A percentile compares a stretch with the other conserved stretches of the same genome.
These are phyloP conservation scores for Marchantia paleacea DNA, from an alignment of 225 moss, liverwort and hornwort species.

Conservation along the genomic window DNA sequence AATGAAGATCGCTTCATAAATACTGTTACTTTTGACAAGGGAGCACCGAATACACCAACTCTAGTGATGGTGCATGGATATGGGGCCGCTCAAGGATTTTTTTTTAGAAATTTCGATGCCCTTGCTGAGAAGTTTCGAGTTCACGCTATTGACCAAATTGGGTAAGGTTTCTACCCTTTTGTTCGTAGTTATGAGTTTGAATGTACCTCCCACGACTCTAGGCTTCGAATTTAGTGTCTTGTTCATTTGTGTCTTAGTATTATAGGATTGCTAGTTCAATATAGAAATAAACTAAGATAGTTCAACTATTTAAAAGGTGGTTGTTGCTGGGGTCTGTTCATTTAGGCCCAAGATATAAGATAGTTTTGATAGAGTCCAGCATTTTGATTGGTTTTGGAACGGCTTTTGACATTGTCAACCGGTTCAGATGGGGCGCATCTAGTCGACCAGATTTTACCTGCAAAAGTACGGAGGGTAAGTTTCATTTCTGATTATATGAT, in stretches of 20 bases:
- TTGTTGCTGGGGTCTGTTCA: too few species aligned
- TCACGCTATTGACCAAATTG: constrained; percentile 70
- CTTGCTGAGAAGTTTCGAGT: constrained; percentile 70
- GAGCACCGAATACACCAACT: constrained; percentile 57
- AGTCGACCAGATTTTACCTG: constrained; percentile 98
- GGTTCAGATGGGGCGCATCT: constrained; percentile 86
- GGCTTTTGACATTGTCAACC: neutral
- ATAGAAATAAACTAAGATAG: too few species aligned
- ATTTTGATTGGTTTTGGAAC: neutral
- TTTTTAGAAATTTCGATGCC: constrained; percentile 94
- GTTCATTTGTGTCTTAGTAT: too few species aligned
- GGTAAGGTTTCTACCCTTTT: constrained; percentile 28
- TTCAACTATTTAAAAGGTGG: too few species aligned
- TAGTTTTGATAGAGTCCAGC: neutral
- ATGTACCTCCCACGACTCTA: too few species aligned
- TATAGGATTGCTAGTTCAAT: too few species aligned
- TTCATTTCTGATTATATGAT: neutral
- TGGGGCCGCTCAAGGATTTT: constrained; percentile 93
- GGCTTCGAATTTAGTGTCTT: too few species aligned
- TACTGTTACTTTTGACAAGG: constrained; percentile 79
- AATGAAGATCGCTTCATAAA: constrained; percentile 89
- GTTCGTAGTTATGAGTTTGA: too few species aligned
- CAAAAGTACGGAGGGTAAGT: constrained; percentile 78
- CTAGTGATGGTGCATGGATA: constrained; percentile 95
- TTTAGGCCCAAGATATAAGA: too few species aligned